Evolutionary conservation across 1,284 basidiomycete species (phyloP).

Genomic region (Fomitiporia mediterranea): DNA sequence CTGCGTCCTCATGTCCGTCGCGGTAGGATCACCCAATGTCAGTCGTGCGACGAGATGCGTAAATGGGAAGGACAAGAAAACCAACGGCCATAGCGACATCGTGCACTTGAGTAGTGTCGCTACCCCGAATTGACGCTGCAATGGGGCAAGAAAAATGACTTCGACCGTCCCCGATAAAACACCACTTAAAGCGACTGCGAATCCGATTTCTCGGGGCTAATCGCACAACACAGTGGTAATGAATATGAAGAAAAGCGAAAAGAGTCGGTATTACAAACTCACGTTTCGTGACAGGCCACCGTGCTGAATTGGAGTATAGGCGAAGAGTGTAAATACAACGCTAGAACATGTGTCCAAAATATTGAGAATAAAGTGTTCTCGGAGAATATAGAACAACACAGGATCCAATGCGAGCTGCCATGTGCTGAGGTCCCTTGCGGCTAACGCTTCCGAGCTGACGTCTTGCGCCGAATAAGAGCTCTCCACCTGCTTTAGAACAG

Average conservation of each 20-base stretch:
- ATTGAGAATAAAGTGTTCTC: constrained; percentile 15
- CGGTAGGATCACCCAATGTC: constrained; percentile 19
- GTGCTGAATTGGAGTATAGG: constrained; percentile 16
- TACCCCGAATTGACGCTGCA: constrained; percentile 35
- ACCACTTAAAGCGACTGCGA: constrained; percentile 28
- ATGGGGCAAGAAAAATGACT: constrained; percentile 35
- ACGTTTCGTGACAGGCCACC: constrained; percentile 21
- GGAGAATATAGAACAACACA: constrained; percentile 13
- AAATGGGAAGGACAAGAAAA: constrained; percentile 33
- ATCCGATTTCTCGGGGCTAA: constrained; percentile 22
- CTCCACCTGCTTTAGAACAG: not conserved
- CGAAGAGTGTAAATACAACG: constrained; percentile 16
- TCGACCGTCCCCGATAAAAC: constrained; percentile 32
- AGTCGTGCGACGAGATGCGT: constrained; percentile 33
- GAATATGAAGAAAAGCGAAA: not conserved
- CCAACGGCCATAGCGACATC: constrained; percentile 35
- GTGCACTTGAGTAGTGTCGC: constrained; percentile 34
- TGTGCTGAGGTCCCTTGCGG: not conserved
- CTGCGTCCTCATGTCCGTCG: not conserved
- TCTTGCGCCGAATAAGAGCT: constrained; percentile 5
- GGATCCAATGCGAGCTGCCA: constrained; percentile 4
- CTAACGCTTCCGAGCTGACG: not conserved
- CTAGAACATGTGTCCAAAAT: constrained; percentile 7
- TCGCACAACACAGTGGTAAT: not conserved
- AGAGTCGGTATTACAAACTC: no score